Base-by-base conservation (phyloP, 148 eudicot genomes). In the Rhododendron ovatum region DNA sequence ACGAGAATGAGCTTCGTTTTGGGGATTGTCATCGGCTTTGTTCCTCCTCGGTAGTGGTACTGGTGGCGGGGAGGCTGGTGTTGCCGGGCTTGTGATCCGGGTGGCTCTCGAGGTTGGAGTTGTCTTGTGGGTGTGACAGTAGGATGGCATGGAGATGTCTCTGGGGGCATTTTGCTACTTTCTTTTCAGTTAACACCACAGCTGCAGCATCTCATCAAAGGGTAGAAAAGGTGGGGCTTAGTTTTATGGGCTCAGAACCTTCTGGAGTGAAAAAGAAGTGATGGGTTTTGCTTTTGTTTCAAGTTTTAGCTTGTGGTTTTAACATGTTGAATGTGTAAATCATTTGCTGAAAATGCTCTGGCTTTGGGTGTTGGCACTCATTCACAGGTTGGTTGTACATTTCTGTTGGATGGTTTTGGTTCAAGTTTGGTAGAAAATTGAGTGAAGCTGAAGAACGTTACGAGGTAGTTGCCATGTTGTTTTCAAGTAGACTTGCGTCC, bases 1-100 rank as follows among this genome's bases (percentile, higher is more conserved):
- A 87, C n/a, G 7, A 90, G 93, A 82, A 95, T 89, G 85, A 95
- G 88, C 80, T 93, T 93, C 88, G 80, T 94, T 71, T 90, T 91
- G 43, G 92, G 89, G 11, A 92, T 84, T 33, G 87, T 88, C 94
- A 93, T 92, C 51, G 74, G 90, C 33, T 53, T 87, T 20, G 82
- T 20, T 39, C 74, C 86, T 63, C 47, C 39, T 28, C 39, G 18
- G 39, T 71, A 18, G 50, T 43, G n/a, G 53, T 39, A 43, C 17
- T 78, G 45, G 15, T 43, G 28, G 51, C 14, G 0, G n/a, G 8
- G 81, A 22, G 81, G 28, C 28, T 43, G 50, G 43, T 41, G 18
- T n/a, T 77, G 80, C 2, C 10, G 0, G 80, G 51, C 50, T 39
- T 6, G 81, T 45, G 81, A 43, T 78, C 17, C n/a, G 33, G 81